A percentile compares a stretch with the other conserved stretches of the same genome.
phyloP scores from a whole-genome alignment of 352 stramenopile genomes.

The Phytophthora constricta region DNA sequence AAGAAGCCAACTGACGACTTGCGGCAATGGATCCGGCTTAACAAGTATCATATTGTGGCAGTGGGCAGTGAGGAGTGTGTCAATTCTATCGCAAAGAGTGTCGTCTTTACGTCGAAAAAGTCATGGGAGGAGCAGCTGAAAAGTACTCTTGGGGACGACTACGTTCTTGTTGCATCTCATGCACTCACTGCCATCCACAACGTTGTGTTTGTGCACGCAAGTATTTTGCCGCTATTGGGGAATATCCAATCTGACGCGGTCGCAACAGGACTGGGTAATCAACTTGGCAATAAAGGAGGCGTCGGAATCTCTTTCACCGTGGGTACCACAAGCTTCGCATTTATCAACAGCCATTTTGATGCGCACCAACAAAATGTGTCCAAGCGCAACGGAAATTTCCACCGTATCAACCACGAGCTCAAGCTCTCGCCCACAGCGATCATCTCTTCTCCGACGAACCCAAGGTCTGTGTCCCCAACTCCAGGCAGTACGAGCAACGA shows the following conservation, averaged over 20 bases:
- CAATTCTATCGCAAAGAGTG: slow-evolving; percentile 90
- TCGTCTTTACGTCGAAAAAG: slow-evolving; percentile 93
- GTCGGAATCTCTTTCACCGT: slow-evolving; percentile 91
- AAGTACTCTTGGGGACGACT: slow-evolving; percentile 74
- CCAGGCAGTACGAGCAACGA: background rate
- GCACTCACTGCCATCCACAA: slow-evolving; percentile 95
- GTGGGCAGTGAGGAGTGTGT: slow-evolving; percentile 95
- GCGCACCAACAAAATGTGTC: slow-evolving; percentile 90
- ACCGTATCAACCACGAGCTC: slow-evolving; percentile 83
- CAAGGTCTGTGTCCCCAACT: slow-evolving; percentile 17
- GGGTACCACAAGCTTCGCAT: slow-evolving; percentile 85
- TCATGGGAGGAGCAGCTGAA: slow-evolving; percentile 76
- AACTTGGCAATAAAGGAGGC: slow-evolving; percentile 97
- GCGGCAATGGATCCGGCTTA: slow-evolving; percentile 71
- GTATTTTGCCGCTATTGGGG: slow-evolving; percentile 78
- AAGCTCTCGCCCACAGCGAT: slow-evolving; percentile 38
- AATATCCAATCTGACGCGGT: slow-evolving; percentile 92
- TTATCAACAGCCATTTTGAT: slow-evolving; percentile 95
- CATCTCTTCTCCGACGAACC: slow-evolving; percentile 21
- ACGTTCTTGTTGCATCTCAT: slow-evolving; percentile 91
- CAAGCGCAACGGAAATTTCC: slow-evolving; percentile 93
- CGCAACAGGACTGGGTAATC: slow-evolving; percentile 93
- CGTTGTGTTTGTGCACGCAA: slow-evolving; percentile 92
- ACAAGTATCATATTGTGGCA: slow-evolving; percentile 88
- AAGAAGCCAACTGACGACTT: slow-evolving; percentile 72